Evolutionary conservation across 2,329 filamentous ascomycete species (phyloP).

Genomic region (Calonectria pauciramosa): DNA sequence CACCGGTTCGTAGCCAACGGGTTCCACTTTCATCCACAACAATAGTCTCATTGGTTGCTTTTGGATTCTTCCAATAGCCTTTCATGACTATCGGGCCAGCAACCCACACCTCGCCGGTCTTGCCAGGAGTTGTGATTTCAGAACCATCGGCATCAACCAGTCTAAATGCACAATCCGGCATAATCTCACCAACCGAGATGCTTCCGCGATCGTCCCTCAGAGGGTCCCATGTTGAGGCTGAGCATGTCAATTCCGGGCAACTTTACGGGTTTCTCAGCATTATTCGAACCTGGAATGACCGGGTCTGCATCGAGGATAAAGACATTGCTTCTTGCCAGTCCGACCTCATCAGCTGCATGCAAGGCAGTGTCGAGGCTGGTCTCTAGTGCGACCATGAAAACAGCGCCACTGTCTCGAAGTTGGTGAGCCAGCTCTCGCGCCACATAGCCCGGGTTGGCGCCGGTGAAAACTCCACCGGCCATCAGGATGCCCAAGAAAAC

Average conservation of each 20-base stretch:
- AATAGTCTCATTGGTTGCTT: slow-evolving; percentile 73
- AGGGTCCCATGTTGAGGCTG: slow-evolving; percentile 77
- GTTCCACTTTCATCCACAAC: slow-evolving; percentile 60
- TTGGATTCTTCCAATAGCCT: slow-evolving; percentile 81
- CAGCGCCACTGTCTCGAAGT: slow-evolving; percentile 77
- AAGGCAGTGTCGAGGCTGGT: slow-evolving; percentile 73
- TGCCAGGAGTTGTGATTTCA: slow-evolving; percentile 61
- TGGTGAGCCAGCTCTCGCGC: slow-evolving; percentile 82
- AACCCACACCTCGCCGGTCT: slow-evolving; percentile 79
- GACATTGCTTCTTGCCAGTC: slow-evolving; percentile 66
- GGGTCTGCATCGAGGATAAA: slow-evolving; percentile 72
- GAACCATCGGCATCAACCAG: slow-evolving; percentile 71
- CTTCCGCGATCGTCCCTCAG: slow-evolving; percentile 56
- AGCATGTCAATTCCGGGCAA: slow-evolving; percentile 82
- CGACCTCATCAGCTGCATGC: slow-evolving; percentile 72
- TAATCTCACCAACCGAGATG: slow-evolving; percentile 51
- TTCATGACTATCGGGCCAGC: slow-evolving; percentile 81
- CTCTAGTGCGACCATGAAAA: slow-evolving; percentile 74
- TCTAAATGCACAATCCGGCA: slow-evolving; percentile 62
- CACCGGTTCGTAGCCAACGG: slow-evolving; percentile 81
- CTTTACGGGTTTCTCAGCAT: background rate
- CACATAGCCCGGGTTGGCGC: slow-evolving; percentile 78
- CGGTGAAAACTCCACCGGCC: slow-evolving; percentile 83
- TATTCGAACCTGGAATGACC: slow-evolving; percentile 52
- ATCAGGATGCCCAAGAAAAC: slow-evolving; percentile 81